Evolutionary conservation across 352 stramenopile genomes (phyloP).

Genomic region (Pythium aphanidermatum): DNA sequence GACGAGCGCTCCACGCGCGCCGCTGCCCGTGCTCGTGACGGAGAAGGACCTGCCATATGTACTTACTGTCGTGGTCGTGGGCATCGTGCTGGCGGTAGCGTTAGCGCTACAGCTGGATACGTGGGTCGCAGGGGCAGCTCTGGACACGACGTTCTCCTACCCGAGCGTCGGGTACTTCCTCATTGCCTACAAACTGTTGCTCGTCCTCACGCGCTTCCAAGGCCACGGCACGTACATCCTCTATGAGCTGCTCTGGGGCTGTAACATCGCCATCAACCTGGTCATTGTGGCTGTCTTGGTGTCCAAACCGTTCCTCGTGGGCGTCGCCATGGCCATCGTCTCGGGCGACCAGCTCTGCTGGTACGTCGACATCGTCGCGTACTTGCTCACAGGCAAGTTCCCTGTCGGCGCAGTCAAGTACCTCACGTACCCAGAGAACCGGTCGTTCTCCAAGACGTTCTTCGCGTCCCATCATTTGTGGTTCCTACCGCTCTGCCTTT

Average conservation of each 20-base stretch:
- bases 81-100: constrained; percentile 23
- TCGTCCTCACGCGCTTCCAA: constrained; percentile 47
- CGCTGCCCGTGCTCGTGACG: constrained; percentile 51
- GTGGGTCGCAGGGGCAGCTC: constrained; percentile 32
- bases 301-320: constrained; percentile 78
- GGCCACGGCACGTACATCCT: constrained; percentile 73
- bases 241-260: constrained; percentile 78
- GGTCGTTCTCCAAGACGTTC: constrained; percentile 74
- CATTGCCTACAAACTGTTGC: constrained; percentile 36
- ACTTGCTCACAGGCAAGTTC: constrained; percentile 77
- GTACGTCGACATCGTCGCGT: constrained; percentile 85
- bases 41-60: constrained; percentile 43
- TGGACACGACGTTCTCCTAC: constrained; percentile 44
- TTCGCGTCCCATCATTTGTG: constrained; percentile 81
- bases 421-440: constrained; percentile 78
- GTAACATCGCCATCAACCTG: constrained; percentile 70
- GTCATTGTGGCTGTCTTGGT: constrained; percentile 61
- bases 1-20: constrained; percentile 12
- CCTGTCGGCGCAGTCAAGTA: constrained; percentile 88
- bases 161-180: constrained; percentile 54
- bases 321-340: constrained; percentile 83
- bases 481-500: constrained; percentile 79
- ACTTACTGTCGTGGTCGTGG: constrained; percentile 26
- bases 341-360: constrained; percentile 92
- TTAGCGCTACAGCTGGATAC: constrained; percentile 51